These are phyloP conservation scores for Gossypium anomalum DNA, from an alignment of 345 rosid species.

Conservation along the genomic window DNA sequence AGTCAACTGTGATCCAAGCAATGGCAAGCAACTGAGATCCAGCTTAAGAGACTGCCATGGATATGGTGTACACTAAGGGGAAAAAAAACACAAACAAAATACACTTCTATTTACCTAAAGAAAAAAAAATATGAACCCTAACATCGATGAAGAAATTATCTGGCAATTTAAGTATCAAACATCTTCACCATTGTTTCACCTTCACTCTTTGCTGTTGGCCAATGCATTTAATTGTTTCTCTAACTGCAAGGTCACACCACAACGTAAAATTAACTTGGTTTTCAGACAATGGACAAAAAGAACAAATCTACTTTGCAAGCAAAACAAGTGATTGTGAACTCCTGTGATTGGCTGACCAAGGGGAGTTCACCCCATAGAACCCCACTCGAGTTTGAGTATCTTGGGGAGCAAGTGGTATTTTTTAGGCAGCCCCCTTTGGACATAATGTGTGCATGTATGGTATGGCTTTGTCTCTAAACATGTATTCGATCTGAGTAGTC, in stretches of 20 bases:
- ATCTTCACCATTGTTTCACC: slow-evolving; percentile 20
- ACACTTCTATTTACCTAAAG: slow-evolving; percentile 14
- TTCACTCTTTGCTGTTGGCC: slow-evolving; percentile 32
- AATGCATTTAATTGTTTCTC: slow-evolving; percentile 56
- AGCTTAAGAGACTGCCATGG: slow-evolving; percentile 11
- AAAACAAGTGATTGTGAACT: not conserved
- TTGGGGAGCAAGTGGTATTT: no score
- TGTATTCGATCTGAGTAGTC: not conserved
- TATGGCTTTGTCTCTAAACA: not conserved
- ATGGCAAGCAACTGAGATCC: slow-evolving; percentile 14
- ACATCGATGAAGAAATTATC: not conserved
- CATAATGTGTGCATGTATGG: not conserved
- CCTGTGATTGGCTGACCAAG: not conserved
- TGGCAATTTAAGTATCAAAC: not conserved
- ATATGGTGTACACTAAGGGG: slow-evolving; percentile 21
- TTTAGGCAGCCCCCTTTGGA: no score
- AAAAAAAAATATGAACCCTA: slow-evolving; percentile 5
- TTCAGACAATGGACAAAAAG: not conserved
- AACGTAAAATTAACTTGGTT: not conserved
- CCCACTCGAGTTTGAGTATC: no score
- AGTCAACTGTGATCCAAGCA: slow-evolving; percentile 25
- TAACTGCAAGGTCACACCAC: slow-evolving; percentile 39
- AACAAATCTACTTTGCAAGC: not conserved
- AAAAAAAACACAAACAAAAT: slow-evolving; percentile 19
- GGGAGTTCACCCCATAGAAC: no score